phyloP scores from a whole-genome alignment of 805 yeast genomes.

The Kregervanrija pseudodelftensis region DNA sequence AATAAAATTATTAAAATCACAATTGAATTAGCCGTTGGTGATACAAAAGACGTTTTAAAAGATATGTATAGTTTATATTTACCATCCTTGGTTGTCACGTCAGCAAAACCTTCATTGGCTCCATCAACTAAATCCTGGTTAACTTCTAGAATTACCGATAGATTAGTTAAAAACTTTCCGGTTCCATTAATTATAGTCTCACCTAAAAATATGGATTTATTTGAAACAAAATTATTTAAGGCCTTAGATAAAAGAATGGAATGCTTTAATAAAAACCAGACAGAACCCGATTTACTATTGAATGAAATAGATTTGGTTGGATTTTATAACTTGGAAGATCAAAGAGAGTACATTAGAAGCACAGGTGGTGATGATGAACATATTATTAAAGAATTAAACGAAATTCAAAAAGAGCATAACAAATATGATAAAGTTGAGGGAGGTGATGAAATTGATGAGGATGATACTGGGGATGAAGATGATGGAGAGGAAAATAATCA shows the following conservation, averaged over 20 bases:
- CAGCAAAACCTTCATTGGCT: constrained; percentile 45
- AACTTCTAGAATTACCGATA: constrained; percentile 55
- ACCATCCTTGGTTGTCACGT: constrained; percentile 51
- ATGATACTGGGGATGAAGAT: constrained; percentile 4
- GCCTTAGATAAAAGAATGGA: constrained; percentile 22
- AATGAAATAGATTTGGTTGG: constrained; percentile 22
- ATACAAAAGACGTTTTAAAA: constrained; percentile 46
- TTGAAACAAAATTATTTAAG: constrained; percentile 38
- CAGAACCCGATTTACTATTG: constrained; percentile 13
- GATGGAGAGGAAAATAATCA: constrained; percentile 9
- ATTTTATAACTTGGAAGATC: constrained; percentile 20
- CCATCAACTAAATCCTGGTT: constrained; percentile 52
- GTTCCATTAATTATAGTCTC: constrained; percentile 66
- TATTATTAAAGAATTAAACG: constrained; percentile 10
- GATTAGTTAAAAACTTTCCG: constrained; percentile 56
- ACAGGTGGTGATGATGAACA: constrained; percentile 10
- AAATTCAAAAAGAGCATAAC: background rate
- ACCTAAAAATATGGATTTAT: constrained; percentile 47
- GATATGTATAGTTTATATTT: constrained; percentile 55
- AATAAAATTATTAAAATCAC: constrained; percentile 41
- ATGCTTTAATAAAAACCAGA: constrained; percentile 6
- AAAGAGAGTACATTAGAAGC: constrained; percentile 11
- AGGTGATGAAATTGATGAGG: constrained; percentile 6
- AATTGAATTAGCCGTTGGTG: constrained; percentile 56
- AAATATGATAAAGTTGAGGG: background rate